Base-by-base conservation (phyloP, 139 green algal genomes). In the Eudorina sp. region DNA sequence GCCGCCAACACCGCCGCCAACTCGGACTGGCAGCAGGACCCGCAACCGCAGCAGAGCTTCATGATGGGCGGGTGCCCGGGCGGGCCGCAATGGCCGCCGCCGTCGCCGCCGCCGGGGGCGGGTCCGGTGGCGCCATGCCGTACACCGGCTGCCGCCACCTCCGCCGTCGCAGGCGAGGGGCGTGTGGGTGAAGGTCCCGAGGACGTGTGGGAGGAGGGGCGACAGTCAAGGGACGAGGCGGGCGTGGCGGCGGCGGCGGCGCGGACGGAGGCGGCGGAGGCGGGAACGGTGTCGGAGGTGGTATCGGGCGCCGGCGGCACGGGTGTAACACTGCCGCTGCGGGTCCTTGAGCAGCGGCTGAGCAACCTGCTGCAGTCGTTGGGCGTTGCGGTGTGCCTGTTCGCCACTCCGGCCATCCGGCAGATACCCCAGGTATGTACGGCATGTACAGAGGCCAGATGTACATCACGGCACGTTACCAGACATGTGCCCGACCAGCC, bases 271-370 rank as follows among this genome's bases (percentile, higher is more conserved):
- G 36, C 68, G 38, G 68, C 19, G 36, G 36, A 11, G 36, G 68
- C 18, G 68, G 19, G 6, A 36, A 29, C 36, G 68, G 36, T 13
- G 36, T 11, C 68, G 38, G 68, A 19, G 36, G 36, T 13, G 36
- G 68, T 5, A 36, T 7, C 68, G 68, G 68, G 36, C 36, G 68
- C 36, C 13, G 68, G 36, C 23, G 1, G 21, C 8, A 41, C 40
- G 7, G 73, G 45, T 43, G 3, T 7, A 0, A 38, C 73, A 16
- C 84, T 95, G 64, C 62, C 69, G 2, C 51, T 95, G 43, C 88
- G 95, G 64, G 96, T 97, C n/a, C 66, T 92, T 41, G 96, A 98
- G 91, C 95, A 98, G 84, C 94, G 96, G 31, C n/a, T 96, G 21
- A 95, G 88, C 36, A 90, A 88, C 34, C 84, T 98, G 36, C 62